phyloP scores from a whole-genome alignment of 495 filamentous ascomycete genomes.

The Neurospora sp. region DNA sequence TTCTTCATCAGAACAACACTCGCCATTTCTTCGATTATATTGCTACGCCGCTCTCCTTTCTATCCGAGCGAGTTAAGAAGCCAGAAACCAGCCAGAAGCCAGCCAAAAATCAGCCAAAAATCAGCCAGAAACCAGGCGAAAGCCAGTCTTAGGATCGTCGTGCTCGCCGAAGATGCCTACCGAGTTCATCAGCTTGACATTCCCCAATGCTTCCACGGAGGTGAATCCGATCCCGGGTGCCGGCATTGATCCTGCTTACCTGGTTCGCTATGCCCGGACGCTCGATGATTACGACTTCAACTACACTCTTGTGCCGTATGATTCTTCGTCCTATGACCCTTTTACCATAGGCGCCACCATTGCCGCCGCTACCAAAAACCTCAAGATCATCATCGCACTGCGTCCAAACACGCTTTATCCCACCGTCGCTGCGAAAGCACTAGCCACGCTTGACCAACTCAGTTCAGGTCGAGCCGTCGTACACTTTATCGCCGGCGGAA shows the following conservation, averaged over 20 bases:
- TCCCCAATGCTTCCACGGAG: slow-evolving; percentile 41
- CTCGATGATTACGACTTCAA: slow-evolving; percentile 45
- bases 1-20: neutral
- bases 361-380: slow-evolving; percentile 38
- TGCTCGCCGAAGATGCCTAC: slow-evolving; percentile 29
- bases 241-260: slow-evolving; percentile 36
- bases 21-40: neutral
- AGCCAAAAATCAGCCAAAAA: neutral
- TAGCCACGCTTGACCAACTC: slow-evolving; percentile 45
- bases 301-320: slow-evolving; percentile 46
- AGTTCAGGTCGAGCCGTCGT: slow-evolving; percentile 41
- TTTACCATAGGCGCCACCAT: slow-evolving; percentile 45
- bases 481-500: slow-evolving; percentile 47
- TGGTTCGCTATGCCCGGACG: slow-evolving; percentile 37
- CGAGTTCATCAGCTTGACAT: slow-evolving; percentile 46
- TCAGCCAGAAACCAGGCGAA: neutral
- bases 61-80: neutral
- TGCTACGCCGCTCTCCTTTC: neutral
- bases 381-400: slow-evolving; percentile 49
- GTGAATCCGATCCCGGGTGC: slow-evolving; percentile 38
- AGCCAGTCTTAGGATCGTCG: neutral
- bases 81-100: neutral
- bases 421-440: slow-evolving; percentile 46
- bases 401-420: slow-evolving; percentile 46
- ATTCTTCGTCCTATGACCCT: slow-evolving; percentile 40